Base-by-base conservation (phyloP, 2,329 filamentous ascomycete genomes). In the Dactylellina sp. region DNA sequence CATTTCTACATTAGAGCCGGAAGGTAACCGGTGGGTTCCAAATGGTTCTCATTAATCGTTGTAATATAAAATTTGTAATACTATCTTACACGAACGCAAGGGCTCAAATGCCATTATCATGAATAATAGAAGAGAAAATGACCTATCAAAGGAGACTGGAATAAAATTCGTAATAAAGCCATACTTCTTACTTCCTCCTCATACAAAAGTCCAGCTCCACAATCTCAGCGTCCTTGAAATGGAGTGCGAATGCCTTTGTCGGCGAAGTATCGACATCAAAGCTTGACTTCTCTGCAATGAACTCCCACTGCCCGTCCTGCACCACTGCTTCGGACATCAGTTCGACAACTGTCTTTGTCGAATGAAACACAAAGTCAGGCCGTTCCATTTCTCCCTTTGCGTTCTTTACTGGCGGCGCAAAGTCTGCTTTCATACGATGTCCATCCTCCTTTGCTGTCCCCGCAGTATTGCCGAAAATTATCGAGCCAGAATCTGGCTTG, bases 321-420 rank as follows among this genome's bases (percentile, higher is more conserved):
- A 18, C 46, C n/a, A 72, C 68, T 0, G 59, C 46, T 2, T 39
- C 32, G 5, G 68, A 24, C 68, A 72, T 65, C 50, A 72, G 52
- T 32, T 65, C 68, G 7, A 72, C 60, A 2, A 65, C 47, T 9
- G 68, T 72, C 46, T 55, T 72, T 47, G 59, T 60, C 49, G 68
- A 72, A 61, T 72, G 68, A 40, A 72, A 72, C 5, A 72, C 39
- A 44, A 72, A 72, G 25, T 72, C 68, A 9, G 47, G 68, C n/a
- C 53, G 55, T n/a, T 64, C 68, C 42, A 59, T 53, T 20, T 72
- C 60, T 32, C 68, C 68, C 37, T 65, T 72, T 18, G 64, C 68
- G 60, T 72, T 65, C 37, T 39, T 64, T 18, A 60, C 32, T 1
- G 68, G 68, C 18, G 68, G 59, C 14, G 59, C 68, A 18, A 72